Evolutionary conservation across 768 basidiomycete species (phyloP).

Genomic region (Termitomyces sp.): DNA sequence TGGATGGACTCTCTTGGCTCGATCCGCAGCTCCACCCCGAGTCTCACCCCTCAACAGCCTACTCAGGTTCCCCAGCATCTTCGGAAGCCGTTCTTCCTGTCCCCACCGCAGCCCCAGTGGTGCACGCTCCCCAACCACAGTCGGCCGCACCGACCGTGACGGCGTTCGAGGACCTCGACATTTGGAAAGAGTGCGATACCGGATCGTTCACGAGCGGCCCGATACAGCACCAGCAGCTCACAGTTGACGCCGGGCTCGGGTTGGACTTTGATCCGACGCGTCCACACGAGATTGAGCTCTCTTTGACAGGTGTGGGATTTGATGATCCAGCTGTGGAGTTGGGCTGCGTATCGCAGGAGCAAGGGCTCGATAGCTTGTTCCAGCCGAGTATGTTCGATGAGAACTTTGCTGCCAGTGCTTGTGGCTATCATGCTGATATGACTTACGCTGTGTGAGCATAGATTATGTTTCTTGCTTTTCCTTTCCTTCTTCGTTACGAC

Average conservation of each 20-base stretch:
- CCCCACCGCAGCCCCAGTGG: conserved; percentile 8
- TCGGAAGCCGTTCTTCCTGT: conserved; percentile 12
- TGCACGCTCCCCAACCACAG: conserved; percentile 25
- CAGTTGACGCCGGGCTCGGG: background rate
- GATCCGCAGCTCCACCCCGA: conserved; percentile 15
- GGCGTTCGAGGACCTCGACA: conserved; percentile 13
- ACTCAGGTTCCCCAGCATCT: conserved; percentile 38
- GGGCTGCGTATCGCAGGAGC: background rate
- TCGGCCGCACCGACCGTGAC: conserved; percentile 9
- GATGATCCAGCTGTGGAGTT: background rate
- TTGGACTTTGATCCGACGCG: background rate
- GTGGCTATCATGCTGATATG: background rate
- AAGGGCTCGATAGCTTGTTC: conserved; percentile 11
- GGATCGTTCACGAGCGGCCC: background rate
- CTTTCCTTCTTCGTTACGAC: background rate
- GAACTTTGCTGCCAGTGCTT: background rate
- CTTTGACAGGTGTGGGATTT: background rate
- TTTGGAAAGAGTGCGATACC: conserved; percentile 1
- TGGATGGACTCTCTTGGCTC: conserved; percentile 17
- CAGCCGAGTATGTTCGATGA: conserved; percentile 7
- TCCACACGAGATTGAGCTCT: conserved; percentile 5
- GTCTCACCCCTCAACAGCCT: conserved; percentile 36
- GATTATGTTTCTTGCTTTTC: background rate
- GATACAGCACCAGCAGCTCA: background rate
- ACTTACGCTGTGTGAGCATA: background rate